A percentile compares a stretch with the other conserved stretches of the same genome.
Conservation (phyloP, 176 grass and related monocot species). For the Dendrocalamus sinicus region DNA sequence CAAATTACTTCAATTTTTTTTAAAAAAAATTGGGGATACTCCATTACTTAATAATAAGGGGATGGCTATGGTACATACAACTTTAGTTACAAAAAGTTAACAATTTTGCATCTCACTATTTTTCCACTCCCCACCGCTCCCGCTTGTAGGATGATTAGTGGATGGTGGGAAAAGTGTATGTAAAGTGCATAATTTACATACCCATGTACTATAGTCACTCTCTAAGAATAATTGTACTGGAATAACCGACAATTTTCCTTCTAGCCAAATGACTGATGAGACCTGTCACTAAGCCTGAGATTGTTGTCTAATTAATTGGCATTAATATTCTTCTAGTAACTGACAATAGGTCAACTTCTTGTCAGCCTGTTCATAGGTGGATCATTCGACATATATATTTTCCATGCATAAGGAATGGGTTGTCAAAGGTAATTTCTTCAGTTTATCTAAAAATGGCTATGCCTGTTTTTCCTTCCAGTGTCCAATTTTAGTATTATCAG, state of each 20-base stretch:
- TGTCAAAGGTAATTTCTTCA: conserved; percentile 70
- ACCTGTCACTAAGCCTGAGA: background rate
- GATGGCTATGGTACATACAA: no score
- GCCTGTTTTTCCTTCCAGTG: background rate
- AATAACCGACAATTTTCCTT: conserved; percentile 9
- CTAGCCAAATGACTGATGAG: background rate
- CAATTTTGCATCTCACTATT: no score
- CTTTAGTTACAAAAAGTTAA: no score
- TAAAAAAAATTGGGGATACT: background rate
- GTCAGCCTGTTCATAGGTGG: conserved; percentile 98
- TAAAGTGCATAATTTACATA: no score
- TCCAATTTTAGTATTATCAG: background rate
- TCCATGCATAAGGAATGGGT: conserved; percentile 89
- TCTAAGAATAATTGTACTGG: conserved; percentile 16
- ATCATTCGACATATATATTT: conserved; percentile 91
- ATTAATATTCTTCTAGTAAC: conserved; percentile 14
- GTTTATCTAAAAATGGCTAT: background rate
- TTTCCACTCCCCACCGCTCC: no score
- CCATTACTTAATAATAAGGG: background rate
- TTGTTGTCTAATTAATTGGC: conserved; percentile 26
- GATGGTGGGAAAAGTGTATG: no score
- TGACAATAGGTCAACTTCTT: conserved; percentile 49
- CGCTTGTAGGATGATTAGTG: no score
- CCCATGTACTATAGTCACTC: no score
- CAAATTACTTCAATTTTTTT: background rate